Conservation (phyloP, 2,329 filamentous ascomycete species). For the Ascochyta koolunga region DNA sequence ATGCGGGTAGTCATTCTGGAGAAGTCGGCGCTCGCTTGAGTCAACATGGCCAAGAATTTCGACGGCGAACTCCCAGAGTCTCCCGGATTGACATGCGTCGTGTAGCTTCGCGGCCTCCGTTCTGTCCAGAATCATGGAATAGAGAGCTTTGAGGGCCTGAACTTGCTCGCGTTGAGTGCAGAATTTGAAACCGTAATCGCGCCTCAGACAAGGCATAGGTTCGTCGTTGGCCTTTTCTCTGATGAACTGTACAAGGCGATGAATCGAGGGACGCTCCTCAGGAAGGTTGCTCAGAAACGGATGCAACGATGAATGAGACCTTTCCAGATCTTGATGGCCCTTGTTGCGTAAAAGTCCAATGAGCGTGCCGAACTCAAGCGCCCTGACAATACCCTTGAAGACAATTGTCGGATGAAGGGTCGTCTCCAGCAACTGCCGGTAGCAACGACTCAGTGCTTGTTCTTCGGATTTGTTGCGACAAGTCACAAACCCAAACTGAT, state of each 20-base stretch:
- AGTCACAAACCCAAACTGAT: constrained; percentile 24
- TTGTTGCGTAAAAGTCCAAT: constrained; percentile 13
- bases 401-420: neutral
- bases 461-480: constrained; percentile 13
- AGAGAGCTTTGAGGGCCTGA: constrained; percentile 18
- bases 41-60: neutral
- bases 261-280: constrained; percentile 17
- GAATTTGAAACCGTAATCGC: constrained; percentile 29
- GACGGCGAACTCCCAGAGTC: constrained; percentile 10
- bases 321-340: constrained; percentile 1
- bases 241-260: constrained; percentile 27
- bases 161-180: constrained; percentile 27
- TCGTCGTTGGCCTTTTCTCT: neutral
- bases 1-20: constrained; percentile 16
- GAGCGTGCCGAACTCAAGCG: constrained; percentile 9
- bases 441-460: constrained; percentile 12
- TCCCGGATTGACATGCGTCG: constrained; percentile 9
- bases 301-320: constrained; percentile 9
- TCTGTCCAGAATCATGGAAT: constrained; percentile 13
- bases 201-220: constrained; percentile 10
- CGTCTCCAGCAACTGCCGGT: constrained; percentile 12
- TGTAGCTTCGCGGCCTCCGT: constrained; percentile 15
- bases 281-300: constrained; percentile 15
- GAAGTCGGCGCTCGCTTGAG: constrained; percentile 1
- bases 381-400: constrained; percentile 18